Base-by-base conservation (phyloP, 208 protist genomes). In the Acanthamoeba culbertsoni region DNA sequence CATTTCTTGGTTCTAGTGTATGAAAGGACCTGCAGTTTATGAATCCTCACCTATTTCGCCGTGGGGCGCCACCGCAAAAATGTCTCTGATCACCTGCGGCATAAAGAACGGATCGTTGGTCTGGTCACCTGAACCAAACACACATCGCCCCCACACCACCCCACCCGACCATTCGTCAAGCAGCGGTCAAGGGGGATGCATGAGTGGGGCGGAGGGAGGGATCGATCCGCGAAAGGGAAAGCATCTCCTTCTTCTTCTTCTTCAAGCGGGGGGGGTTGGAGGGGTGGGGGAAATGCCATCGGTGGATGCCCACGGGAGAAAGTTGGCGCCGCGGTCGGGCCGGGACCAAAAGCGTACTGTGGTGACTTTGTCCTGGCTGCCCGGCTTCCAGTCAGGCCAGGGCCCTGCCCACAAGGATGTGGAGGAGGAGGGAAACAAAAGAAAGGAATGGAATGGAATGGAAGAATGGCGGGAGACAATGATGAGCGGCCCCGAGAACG, bases 91-190 rank as follows among this genome's bases (percentile, higher is more conserved):
- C 1, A n/a, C 68, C 31, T 40, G n/a, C 7, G 40, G 33, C 12
- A 77, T 77, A n/a, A 45, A 77, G 68, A 77, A 77, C 0, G 68
- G 68, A 77, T 77, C 68, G 40, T 77, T 77, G 68, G 68, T 77
- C 23, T 77, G 68, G 26, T 77, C 68, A 6, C 68, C 68, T 77
- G 40, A n/a, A n/a, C n/a, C n/a, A n/a, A n/a, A n/a, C n/a, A n/a
- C n/a, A n/a, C n/a, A n/a, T n/a, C n/a, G n/a, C n/a, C n/a, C n/a
- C n/a, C n/a, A n/a, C n/a, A n/a, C n/a, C n/a, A n/a, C n/a, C n/a
- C n/a, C n/a, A n/a, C n/a, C 51, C 23, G 10, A 37, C 33, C 0
- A 26, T 8, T 26, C 16, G 7, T 42, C 65, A 68, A 7, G 33
- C 28, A 42, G 14, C 28, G 45, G 26, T 31, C 33, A n/a, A n/a